A percentile compares a stretch with the other conserved stretches of the same genome.
These are phyloP conservation scores for Stropharia rugosoannulata DNA, from an alignment of 768 basidiomycete genomes.

Conservation along the genomic window DNA sequence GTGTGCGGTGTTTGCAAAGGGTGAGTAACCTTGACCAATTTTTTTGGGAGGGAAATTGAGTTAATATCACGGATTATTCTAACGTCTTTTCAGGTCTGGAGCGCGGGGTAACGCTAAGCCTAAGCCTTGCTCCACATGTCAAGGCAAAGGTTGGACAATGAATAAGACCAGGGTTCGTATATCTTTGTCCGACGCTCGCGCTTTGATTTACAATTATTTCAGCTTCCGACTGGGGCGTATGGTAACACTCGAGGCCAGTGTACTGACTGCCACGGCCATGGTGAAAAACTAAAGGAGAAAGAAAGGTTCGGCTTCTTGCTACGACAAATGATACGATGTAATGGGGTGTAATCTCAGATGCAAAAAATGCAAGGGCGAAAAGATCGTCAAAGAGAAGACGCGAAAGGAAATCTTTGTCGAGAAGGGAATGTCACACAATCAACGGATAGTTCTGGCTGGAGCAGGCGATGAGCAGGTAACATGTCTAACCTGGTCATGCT, in stretches of 20 bases:
- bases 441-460: constrained; percentile 86
- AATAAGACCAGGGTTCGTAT: constrained; percentile 48
- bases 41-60: neutral
- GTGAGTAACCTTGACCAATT: constrained; percentile 31
- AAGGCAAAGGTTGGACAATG: constrained; percentile 80
- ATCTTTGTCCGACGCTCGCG: neutral
- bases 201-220: constrained; percentile 3
- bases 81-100: constrained; percentile 58
- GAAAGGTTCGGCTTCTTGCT: constrained; percentile 55
- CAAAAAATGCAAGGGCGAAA: constrained; percentile 92
- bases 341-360: constrained; percentile 53
- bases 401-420: constrained; percentile 86
- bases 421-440: constrained; percentile 80
- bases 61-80: neutral
- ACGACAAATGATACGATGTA: neutral
- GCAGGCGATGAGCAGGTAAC: constrained; percentile 88
- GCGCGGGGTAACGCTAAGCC: constrained; percentile 83
- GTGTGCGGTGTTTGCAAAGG: constrained; percentile 82
- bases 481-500: neutral
- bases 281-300: constrained; percentile 77
- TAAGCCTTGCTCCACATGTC: constrained; percentile 76
- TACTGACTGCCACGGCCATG: constrained; percentile 66
- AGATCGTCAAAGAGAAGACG: constrained; percentile 83
- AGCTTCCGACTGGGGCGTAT: constrained; percentile 21
- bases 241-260: constrained; percentile 58